Evolutionary conservation across 441 rosid genomes (phyloP), one percentile per base, ranked within the genome.

Genomic region (Gossypium aridum): DNA sequence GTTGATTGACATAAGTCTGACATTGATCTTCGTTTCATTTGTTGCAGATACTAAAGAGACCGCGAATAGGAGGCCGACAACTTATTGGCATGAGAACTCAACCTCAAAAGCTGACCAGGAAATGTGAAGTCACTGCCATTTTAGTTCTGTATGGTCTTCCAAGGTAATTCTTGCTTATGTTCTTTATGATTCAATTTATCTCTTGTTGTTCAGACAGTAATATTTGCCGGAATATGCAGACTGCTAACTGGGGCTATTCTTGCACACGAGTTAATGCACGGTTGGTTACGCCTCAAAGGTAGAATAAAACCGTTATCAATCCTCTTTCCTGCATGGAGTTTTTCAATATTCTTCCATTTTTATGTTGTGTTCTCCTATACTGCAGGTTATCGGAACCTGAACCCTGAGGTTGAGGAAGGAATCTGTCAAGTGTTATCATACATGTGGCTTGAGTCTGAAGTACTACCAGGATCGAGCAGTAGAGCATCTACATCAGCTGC

Each of bases 391-490:
- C 78, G 90, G 8, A 86, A 92, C 84, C 94, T 94, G 34, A 85
- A 73, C 80, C 89, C 96, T 1, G 97, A 88, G 79, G 97, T 92
- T 25, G 98, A 94, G 88, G 98, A 91, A 89, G 99, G 99, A 16
- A 90, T 94, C 77, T 94, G 98, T 80, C 98, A 94, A 80, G 88
- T 89, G 63, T 87, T 94, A 71, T 92, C 98, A 2, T 70, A 90
- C 77, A 88, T 94, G 94, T 94, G 98, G 98, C 97, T 94, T 4
- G 98, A 94, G 71, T 82, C 98, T 19, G 98, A 94, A 84, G 98
- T 94, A 49, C 63, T 89, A 64, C 89, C 98, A 62, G 79, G 55
- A 25, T 74, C 86, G 34, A 84, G 71, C 78, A 75, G 72, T 77
- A 60, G 75, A 72, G 78, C 97, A 49, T 88, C 93, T 1, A 83